Conservation (phyloP, 495 filamentous ascomycete species). For the Podospora sp. region DNA sequence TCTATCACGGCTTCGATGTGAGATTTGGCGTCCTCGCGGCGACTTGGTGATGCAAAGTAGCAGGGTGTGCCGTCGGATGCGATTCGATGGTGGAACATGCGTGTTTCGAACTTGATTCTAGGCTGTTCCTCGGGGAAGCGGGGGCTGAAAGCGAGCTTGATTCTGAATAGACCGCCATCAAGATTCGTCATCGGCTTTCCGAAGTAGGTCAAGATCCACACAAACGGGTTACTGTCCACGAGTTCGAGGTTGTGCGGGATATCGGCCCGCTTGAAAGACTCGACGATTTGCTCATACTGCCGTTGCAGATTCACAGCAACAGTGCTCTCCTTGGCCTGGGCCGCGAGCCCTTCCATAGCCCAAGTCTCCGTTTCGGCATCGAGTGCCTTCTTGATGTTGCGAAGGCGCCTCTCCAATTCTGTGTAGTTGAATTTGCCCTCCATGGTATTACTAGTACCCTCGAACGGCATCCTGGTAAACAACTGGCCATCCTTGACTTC, state of each 20-base stretch:
- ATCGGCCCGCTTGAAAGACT: constrained; percentile 68
- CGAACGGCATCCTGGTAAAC: constrained; percentile 85
- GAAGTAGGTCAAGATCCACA: constrained; percentile 75
- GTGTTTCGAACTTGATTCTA: constrained; percentile 75
- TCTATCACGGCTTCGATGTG: constrained; percentile 87
- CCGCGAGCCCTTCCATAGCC: constrained; percentile 65
- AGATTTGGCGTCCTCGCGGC: constrained; percentile 74
- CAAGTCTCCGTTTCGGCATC: constrained; percentile 72
- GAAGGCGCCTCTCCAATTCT: constrained; percentile 69
- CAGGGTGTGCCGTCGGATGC: constrained; percentile 76
- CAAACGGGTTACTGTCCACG: constrained; percentile 69
- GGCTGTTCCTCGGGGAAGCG: constrained; percentile 92
- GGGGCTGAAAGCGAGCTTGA: constrained; percentile 81
- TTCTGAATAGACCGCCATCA: constrained; percentile 86
- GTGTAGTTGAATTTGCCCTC: constrained; percentile 83
- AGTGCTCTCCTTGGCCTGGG: constrained; percentile 67
- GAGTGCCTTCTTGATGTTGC: constrained; percentile 65
- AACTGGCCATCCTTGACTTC: constrained; percentile 59
- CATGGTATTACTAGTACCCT: constrained; percentile 78
- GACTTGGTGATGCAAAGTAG: constrained; percentile 66
- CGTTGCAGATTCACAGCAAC: constrained; percentile 80
- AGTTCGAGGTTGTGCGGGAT: constrained; percentile 74
- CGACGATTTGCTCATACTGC: constrained; percentile 81
- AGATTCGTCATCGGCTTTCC: constrained; percentile 91
- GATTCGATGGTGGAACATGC: constrained; percentile 88